Conservation (phyloP, 768 basidiomycete species). For the Suillus brevipes region DNA sequence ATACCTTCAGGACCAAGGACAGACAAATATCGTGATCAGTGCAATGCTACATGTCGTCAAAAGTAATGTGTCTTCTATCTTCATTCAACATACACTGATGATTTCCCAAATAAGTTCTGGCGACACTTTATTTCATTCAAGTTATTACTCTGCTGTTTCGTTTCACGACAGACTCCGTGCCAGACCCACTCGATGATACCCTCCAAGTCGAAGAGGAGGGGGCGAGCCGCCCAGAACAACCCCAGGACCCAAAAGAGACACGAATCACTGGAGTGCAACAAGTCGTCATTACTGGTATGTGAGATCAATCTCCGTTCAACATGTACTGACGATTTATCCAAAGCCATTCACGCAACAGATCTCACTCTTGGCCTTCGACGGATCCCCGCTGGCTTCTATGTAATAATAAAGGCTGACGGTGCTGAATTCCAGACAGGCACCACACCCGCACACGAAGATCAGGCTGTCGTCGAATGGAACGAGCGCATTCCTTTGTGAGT, state of each 20-base stretch:
- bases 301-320: not conserved
- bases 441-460: not conserved
- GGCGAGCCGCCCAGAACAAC: not conserved
- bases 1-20: no score
- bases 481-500: slow-evolving; percentile 1
- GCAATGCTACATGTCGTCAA: no score
- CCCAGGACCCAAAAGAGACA: not conserved
- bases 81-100: no score
- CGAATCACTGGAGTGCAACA: not conserved
- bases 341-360: slow-evolving; percentile 15
- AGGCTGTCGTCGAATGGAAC: slow-evolving; percentile 1
- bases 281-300: not conserved
- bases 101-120: no score
- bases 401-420: not conserved
- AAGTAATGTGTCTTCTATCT: no score
- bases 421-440: not conserved
- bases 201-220: no score
- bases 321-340: not conserved
- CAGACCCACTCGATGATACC: no score
- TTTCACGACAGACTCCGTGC: no score
- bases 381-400: slow-evolving; percentile 15
- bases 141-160: no score
- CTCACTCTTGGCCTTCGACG: slow-evolving; percentile 6
- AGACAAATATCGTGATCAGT: no score
- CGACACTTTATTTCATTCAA: no score